Evolutionary conservation across 208 protist genomes (phyloP).

Genomic region (Jaenimonas drosophilae): DNA sequence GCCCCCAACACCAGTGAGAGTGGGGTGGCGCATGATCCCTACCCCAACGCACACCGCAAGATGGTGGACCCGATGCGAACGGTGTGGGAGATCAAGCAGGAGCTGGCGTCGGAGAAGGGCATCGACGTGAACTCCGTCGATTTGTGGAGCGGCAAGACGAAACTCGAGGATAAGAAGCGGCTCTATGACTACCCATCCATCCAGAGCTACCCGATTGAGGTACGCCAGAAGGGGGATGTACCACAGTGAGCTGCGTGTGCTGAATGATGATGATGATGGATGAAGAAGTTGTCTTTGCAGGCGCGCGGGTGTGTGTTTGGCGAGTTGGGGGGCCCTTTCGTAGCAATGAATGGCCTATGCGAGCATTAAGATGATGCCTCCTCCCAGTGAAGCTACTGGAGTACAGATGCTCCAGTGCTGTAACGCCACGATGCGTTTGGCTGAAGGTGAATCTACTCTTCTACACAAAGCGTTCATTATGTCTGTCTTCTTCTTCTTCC

Average conservation of each 20-base stretch:
- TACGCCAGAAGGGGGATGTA: constrained; percentile 85
- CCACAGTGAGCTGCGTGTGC: constrained; percentile 25
- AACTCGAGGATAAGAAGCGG: constrained; percentile 80
- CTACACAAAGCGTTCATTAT: too few relatives aligned
- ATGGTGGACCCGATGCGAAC: constrained; percentile 90
- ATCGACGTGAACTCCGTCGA: constrained; percentile 70
- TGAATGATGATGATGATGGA: not conserved
- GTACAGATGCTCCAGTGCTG: not conserved
- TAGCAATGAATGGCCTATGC: too few relatives aligned
- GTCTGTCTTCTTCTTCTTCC: constrained; percentile 1
- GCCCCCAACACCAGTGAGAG: constrained; percentile 35
- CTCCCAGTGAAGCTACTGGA: too few relatives aligned
- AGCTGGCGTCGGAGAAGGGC: constrained; percentile 74
- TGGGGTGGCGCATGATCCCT: constrained; percentile 71
- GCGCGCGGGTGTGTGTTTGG: too few relatives aligned
- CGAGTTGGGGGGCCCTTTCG: too few relatives aligned
- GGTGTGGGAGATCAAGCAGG: constrained; percentile 81
- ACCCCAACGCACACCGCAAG: constrained; percentile 83
- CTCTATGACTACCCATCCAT: constrained; percentile 86
- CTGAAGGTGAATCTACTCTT: not conserved
- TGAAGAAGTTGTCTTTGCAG: not conserved
- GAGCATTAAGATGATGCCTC: too few relatives aligned
- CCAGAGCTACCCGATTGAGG: constrained; percentile 86
- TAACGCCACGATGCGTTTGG: not conserved
- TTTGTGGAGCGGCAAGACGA: constrained; percentile 80